Evolutionary conservation across 176 grass and related monocot genomes (phyloP), one percentile per base, ranked within the genome.

Genomic region (Otatea glauca): DNA sequence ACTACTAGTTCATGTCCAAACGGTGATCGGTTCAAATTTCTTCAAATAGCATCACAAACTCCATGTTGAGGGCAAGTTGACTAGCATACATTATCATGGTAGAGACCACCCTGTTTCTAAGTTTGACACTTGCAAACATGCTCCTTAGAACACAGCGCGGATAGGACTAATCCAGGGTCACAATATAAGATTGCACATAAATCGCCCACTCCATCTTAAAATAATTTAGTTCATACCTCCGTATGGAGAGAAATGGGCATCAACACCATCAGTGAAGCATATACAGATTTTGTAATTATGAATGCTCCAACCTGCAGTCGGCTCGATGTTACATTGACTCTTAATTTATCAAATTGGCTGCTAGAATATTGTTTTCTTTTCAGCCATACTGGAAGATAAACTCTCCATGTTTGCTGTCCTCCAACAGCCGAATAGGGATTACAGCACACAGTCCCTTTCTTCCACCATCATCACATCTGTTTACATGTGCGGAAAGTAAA

Each of bases 291-390:
- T 70, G 16, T 12, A 47, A 55, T 76, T 35, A 10, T 5, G 0
- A 24, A 21, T 24, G 23, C 74, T 45, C 81, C 44, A 80, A 74
- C 66, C 5, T 65, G 68, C 58, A 53, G 20, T 38, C 58, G 8
- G 1, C 74, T 17, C 24, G 27, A 47, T 8, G 17, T 5, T 6
- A 72, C n/a, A 24, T 34, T 16, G 13, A 77, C 64, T 68, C 73
- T 70, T 51, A 82, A 45, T 68, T 82, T 42, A 83, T 76, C 41
- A 47, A 65, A 73, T 79, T 1, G 10, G 50, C 44, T 50, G 41
- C 25, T 56, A 7, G 11, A 54, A 38, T 38, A 59, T 80, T 17
- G 14, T 27, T n/a, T 60, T 24, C 29, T 53, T 53, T n/a, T 85
- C 20, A 66, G 76, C 51, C 50, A 68, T 15, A 11, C 68, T 45